These are phyloP conservation scores for Pseudotulostoma volvatum DNA, from an alignment of 495 filamentous ascomycete genomes.

Conservation along the genomic window DNA sequence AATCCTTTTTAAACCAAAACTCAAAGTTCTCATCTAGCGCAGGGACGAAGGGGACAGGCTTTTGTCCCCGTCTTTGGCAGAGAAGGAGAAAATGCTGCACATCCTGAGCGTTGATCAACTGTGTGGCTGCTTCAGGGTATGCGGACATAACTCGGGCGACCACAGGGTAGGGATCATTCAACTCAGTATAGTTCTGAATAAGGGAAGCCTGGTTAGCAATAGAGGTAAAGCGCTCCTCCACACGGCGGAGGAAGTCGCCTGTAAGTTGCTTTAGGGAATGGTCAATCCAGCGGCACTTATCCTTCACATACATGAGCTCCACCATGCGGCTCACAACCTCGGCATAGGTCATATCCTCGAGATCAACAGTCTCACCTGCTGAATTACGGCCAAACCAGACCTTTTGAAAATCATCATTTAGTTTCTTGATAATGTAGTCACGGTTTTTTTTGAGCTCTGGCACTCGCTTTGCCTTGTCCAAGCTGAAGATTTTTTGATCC, in stretches of 20 bases:
- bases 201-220: conserved; percentile 5
- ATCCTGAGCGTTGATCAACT: conserved; percentile 19
- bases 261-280: conserved; percentile 14
- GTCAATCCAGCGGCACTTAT: conserved; percentile 24
- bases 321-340: conserved; percentile 18
- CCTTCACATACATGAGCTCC: conserved; percentile 21
- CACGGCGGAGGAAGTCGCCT: conserved; percentile 14
- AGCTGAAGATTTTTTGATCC: conserved; percentile 21
- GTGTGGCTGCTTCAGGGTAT: conserved; percentile 10
- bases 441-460: conserved; percentile 11
- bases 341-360: conserved; percentile 25
- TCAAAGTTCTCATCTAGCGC: conserved; percentile 25
- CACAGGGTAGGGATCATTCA: conserved; percentile 3
- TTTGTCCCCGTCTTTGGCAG: conserved; percentile 14
- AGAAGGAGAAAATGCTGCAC: conserved; percentile 15
- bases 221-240: conserved; percentile 12
- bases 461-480: conserved; percentile 14
- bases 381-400: conserved; percentile 22
- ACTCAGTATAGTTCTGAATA: conserved; percentile 5
- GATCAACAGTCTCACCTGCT: conserved; percentile 12
- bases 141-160: conserved; percentile 3
- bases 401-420: conserved; percentile 24
- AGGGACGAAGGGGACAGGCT: conserved; percentile 25
- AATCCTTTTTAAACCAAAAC: conserved; percentile 30
- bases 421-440: conserved; percentile 14